Percentiles rank a stretch among this genome's conserved stretches.
Evolutionary conservation across 805 yeast genomes (phyloP).

Genomic region (Pichia paraexigua): DNA sequence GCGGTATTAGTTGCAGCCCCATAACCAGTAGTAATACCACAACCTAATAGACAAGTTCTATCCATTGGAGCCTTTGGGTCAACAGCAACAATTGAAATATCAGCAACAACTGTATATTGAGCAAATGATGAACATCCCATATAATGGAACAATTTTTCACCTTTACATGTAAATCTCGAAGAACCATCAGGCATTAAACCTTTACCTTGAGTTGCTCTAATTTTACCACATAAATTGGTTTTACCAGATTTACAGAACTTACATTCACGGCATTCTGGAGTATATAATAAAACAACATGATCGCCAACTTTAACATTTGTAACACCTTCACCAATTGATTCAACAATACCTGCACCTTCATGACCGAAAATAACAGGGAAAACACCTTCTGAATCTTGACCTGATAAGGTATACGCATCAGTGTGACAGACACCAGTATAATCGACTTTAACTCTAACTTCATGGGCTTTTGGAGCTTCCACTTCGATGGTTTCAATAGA

Average conservation of each 20-base stretch:
- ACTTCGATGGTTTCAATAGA: constrained; percentile 83
- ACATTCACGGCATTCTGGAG: constrained; percentile 95
- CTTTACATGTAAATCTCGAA: constrained; percentile 77
- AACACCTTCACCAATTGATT: constrained; percentile 91
- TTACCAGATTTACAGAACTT: constrained; percentile 92
- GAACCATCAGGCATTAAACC: constrained; percentile 99
- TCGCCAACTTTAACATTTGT: constrained; percentile 87
- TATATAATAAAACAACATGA: constrained; percentile 86
- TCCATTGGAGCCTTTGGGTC: constrained; percentile 78
- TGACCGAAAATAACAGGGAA: constrained; percentile 94
- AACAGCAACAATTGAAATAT: constrained; percentile 91
- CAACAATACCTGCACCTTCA: constrained; percentile 97
- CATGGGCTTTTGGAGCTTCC: constrained; percentile 92
- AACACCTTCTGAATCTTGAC: constrained; percentile 93
- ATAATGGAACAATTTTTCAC: constrained; percentile 79
- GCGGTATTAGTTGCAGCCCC: constrained; percentile 97
- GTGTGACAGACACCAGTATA: constrained; percentile 98
- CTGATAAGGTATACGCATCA: constrained; percentile 93
- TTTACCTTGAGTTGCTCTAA: constrained; percentile 95
- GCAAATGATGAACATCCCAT: constrained; percentile 99
- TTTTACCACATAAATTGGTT: constrained; percentile 92
- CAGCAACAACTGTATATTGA: constrained; percentile 96
- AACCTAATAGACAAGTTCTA: constrained; percentile 87
- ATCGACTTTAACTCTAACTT: constrained; percentile 82
- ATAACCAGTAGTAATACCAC: constrained; percentile 97